Evolutionary conservation across 2,329 filamentous ascomycete species (phyloP), one percentile per base, ranked within the genome.

Genomic region (Truncatella angustata): DNA sequence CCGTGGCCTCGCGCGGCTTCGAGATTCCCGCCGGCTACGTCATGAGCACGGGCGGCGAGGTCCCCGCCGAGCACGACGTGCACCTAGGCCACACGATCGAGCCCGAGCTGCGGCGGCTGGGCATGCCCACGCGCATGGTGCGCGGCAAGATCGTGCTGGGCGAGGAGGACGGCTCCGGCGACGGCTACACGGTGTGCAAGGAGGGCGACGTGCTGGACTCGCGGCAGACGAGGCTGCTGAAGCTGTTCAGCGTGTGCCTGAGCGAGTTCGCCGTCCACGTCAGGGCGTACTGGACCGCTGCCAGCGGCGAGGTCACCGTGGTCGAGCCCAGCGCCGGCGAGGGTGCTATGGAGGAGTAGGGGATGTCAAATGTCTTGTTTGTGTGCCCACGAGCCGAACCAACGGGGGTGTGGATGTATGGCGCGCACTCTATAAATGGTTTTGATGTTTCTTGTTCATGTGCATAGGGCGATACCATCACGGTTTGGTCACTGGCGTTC

Each of bases 181-280:
- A 76, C 50, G 76, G 75, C n/a, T 95, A 92, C 68, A 80, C 80
- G 9, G 85, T 99, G 46, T 97, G 93, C 75, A 85, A 85, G 64
- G 86, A 91, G 70, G 94, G 93, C 10, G 84, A 97, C 66, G 80
- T 85, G 40, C 74, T 99, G 60, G 92, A 97, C 72, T 92, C 89
- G 60, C 82, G 93, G 63, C 94, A 99, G 80, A 97, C 94, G 52
- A 87, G 91, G 58, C 75, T 99, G 66, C 72, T 99, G 71, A 97
- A 97, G 82, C 79, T 96, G 64, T 97, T 99, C 73, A 88, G 91
- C 49, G 84, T 97, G 52, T 90, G 89, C 57, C 84, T 94, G 73
- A 90, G 91, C 53, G 91, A 97, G 75, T 99, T 99, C 76, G 86
- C 80, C 69, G 85, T 99, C 53, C 80, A 85, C 64, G 74, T 96